Base-by-base conservation (phyloP, 495 filamentous ascomycete genomes). In the Symbiotaphrina buchneri region DNA sequence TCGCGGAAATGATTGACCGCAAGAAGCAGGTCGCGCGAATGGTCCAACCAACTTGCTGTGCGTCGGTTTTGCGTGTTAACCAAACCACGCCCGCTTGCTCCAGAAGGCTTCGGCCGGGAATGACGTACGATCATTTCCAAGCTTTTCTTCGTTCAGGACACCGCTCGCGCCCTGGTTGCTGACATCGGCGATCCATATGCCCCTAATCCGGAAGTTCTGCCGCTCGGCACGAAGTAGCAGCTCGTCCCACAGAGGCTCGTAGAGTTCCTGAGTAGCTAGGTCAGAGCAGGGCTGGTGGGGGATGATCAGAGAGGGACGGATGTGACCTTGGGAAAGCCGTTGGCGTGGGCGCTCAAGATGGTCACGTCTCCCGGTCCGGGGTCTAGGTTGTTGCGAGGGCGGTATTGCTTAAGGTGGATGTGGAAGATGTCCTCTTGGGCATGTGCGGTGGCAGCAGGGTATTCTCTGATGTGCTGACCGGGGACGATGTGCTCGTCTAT, bases 161-260 rank as follows among this genome's bases (percentile, higher is more conserved):
- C 74, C 69, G 42, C 68, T 77, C 36, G 66, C 61, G 23, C 81
- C 82, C 51, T 91, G 71, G 34, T 77, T 63, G 25, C 71, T 65
- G 19, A 74, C 67, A 51, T 93, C 83, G 34, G 76, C 68, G 41
- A 87, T 84, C 78, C 79, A 91, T 40, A 93, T 80, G 34, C 65
- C 58, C 32, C 75, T 68, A 37, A 92, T 74, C 5, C 62, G 56
- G 46, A 84, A 62, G n/a, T 65, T 66, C 35, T 60, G 52, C 11
- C 45, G 47, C 35, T 61, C 51, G 5, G 66, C 58, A 4, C 49
- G 47, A 2, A 45, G 39, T 36, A 74, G 53, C 1, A 93, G 55
- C 34, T 87, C 76, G 28, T 74, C 75, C 71, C 77, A 92, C 3
- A 90, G 59, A 3, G 83, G 77, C 42, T 91, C 83, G 47, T 90